Base-by-base conservation (phyloP, 768 basidiomycete genomes). In the Clitopilus passeckerianus region DNA sequence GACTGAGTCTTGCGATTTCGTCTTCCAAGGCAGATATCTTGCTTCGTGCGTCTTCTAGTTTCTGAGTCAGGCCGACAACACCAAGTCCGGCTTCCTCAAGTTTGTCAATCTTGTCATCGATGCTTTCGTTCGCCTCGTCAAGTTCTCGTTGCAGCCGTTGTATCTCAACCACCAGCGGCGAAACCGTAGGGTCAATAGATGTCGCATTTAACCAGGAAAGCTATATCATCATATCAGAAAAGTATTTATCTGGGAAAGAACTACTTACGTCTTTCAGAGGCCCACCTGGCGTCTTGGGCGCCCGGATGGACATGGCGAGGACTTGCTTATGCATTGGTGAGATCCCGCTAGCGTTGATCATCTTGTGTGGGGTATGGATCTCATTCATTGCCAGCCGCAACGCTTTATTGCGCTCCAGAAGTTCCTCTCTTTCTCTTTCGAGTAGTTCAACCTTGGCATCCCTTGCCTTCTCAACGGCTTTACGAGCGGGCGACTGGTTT, bases 101-200 rank as follows among this genome's bases (percentile, higher is more conserved):
- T 56, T 87, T 85, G 68, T 93, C 91, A 15, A 95, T 78, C 70
- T 95, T 94, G 67, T 93, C 87, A 64, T 95, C 94, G 57, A 95
- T 90, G 64, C 83, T 89, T 34, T 89, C 86, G 67, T 95, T 93
- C 9, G 92, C 93, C 1, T 69, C 78, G 62, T 89, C 87, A 24
- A 95, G 85, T 64, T 94, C 87, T 16, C 76, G 76, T 65, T 93
- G 88, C 35, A 95, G 75, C 22, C 87, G 82, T 55, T 77, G 78
- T 54, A 94, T 90, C 69, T 94, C 89, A 1, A 78, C 73, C n/a
- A 92, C 68, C 16, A 91, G 71, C 33, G 89, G 89, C 2, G 86
- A 76, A 1, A 82, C 71, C 12, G 82, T 77, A 5, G 80, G 77
- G 60, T 89, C 87, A 4, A 77, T 70, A 6, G 79, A 76, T 3